phyloP scores from a whole-genome alignment of 2,329 filamentous ascomycete species.

The Periconia digitata region DNA sequence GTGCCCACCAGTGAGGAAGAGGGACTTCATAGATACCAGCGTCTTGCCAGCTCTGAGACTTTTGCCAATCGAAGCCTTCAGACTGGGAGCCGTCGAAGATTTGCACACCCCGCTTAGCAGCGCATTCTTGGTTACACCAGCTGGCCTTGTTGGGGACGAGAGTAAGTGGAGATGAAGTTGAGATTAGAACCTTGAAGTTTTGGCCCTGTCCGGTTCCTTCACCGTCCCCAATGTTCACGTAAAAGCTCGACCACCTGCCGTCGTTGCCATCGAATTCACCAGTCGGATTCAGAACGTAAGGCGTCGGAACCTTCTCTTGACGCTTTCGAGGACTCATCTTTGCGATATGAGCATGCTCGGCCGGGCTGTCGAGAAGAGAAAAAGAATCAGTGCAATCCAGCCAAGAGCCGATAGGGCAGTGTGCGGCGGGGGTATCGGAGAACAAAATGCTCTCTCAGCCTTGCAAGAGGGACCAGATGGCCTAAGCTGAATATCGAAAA shows the following conservation, averaged over 20 bases:
- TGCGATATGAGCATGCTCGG: constrained; percentile 13
- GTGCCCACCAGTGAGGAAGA: constrained; percentile 20
- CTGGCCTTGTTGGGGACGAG: constrained; percentile 25
- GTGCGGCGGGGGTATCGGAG: constrained; percentile 5
- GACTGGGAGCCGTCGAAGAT: constrained; percentile 17
- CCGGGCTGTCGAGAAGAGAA: constrained; percentile 1
- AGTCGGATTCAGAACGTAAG: constrained; percentile 19
- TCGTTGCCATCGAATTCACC: constrained; percentile 43
- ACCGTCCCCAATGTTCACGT: constrained; percentile 40
- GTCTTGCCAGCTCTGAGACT: constrained; percentile 18
- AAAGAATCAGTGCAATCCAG: constrained; percentile 10
- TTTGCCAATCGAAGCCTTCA: constrained; percentile 17
- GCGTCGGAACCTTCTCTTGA: constrained; percentile 16
- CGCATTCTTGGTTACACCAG: constrained; percentile 32
- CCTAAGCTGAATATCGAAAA: constrained; percentile 16
- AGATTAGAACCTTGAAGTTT: constrained; percentile 38
- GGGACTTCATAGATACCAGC: constrained; percentile 19
- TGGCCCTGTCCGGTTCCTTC: constrained; percentile 31
- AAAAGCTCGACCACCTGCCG: constrained; percentile 46
- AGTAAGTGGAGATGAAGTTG: constrained; percentile 30
- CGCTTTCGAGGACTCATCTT: constrained; percentile 29
- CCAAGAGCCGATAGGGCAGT: constrained; percentile 15
- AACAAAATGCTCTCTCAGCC: constrained; percentile 16
- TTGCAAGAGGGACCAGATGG: constrained; percentile 13
- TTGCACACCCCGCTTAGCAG: constrained; percentile 31